Conservation (phyloP, 371 early-diverging fungal genomes). For the Mortierella sp. region DNA sequence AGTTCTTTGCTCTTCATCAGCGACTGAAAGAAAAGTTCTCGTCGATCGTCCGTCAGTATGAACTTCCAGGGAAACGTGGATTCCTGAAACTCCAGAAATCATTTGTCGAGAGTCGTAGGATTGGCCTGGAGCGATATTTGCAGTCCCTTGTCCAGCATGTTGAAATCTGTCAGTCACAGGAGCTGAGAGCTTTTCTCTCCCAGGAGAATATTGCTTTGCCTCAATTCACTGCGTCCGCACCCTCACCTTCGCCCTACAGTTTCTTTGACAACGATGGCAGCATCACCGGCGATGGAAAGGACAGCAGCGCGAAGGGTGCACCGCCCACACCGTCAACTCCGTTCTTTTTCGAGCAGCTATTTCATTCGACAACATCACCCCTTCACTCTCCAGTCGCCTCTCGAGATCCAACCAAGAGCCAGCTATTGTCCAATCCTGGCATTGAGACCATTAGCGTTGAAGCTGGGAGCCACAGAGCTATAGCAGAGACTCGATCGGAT, state of each 20-base stretch:
- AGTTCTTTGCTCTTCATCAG: conserved; percentile 84
- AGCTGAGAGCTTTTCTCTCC: conserved; percentile 73
- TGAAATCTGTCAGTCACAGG: conserved; percentile 65
- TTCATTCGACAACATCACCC: conserved; percentile 30
- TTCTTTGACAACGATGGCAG: conserved; percentile 22
- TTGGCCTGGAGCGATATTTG: conserved; percentile 77
- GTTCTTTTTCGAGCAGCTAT: conserved; percentile 44
- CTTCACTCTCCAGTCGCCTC: conserved; percentile 10
- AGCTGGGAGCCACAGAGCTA: neutral
- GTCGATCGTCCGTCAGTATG: conserved; percentile 65
- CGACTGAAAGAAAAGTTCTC: conserved; percentile 68
- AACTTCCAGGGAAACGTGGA: conserved; percentile 82
- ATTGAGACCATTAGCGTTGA: neutral
- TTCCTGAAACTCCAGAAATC: conserved; percentile 67
- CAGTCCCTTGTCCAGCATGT: conserved; percentile 67
- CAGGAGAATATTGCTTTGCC: conserved; percentile 69
- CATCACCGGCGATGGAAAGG: neutral
- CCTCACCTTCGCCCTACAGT: conserved; percentile 13
- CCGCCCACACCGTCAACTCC: conserved; percentile 15
- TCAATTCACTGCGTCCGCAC: conserved; percentile 40
- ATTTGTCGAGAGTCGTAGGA: conserved; percentile 78
- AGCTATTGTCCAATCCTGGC: conserved; percentile 18
- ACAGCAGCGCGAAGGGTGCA: neutral
- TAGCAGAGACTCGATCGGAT: conserved; percentile 2
- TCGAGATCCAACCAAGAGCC: conserved; percentile 10